Conservation (phyloP, 2,329 filamentous ascomycete genomes). For the Aspergillus alliaceus region DNA sequence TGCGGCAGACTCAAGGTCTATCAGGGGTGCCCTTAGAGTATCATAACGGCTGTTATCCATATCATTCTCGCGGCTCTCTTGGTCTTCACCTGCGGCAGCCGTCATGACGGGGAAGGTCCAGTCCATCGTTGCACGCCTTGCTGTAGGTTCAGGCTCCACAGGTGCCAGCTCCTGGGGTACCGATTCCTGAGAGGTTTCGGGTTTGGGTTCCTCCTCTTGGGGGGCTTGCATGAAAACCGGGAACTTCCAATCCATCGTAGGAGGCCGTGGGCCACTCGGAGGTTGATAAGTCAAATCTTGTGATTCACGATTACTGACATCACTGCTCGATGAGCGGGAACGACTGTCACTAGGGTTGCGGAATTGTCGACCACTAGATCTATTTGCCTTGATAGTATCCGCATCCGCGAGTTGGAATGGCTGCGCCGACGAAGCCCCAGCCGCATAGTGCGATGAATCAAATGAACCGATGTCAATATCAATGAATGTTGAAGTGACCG, state of each 20-base stretch:
- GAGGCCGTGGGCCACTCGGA: slow-evolving; percentile 40
- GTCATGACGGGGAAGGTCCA: slow-evolving; percentile 56
- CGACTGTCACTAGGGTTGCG: slow-evolving; percentile 39
- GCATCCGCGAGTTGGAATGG: slow-evolving; percentile 53
- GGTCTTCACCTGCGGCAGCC: slow-evolving; percentile 15
- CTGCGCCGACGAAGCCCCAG: slow-evolving; percentile 51
- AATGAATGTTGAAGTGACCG: slow-evolving; percentile 49
- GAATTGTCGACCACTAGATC: slow-evolving; percentile 48
- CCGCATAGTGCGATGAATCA: slow-evolving; percentile 52
- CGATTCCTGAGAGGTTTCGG: slow-evolving; percentile 6
- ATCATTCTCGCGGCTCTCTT: slow-evolving; percentile 2
- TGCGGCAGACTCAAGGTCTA: slow-evolving; percentile 14
- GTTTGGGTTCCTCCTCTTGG: slow-evolving; percentile 10
- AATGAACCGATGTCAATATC: slow-evolving; percentile 60
- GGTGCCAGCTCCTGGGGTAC: slow-evolving; percentile 3
- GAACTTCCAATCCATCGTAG: slow-evolving; percentile 51
- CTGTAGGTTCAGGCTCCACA: slow-evolving; percentile 21
- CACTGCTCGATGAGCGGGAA: slow-evolving; percentile 31
- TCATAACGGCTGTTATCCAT: slow-evolving; percentile 26
- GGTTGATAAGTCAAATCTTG: slow-evolving; percentile 33
- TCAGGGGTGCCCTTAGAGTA: slow-evolving; percentile 33
- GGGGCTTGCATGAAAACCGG: slow-evolving; percentile 32
- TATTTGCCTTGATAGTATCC: slow-evolving; percentile 58
- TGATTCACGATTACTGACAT: slow-evolving; percentile 23
- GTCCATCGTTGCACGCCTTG: slow-evolving; percentile 48